Evolutionary conservation across 345 rosid species (phyloP).

Genomic region (Nasturtium officinale): DNA sequence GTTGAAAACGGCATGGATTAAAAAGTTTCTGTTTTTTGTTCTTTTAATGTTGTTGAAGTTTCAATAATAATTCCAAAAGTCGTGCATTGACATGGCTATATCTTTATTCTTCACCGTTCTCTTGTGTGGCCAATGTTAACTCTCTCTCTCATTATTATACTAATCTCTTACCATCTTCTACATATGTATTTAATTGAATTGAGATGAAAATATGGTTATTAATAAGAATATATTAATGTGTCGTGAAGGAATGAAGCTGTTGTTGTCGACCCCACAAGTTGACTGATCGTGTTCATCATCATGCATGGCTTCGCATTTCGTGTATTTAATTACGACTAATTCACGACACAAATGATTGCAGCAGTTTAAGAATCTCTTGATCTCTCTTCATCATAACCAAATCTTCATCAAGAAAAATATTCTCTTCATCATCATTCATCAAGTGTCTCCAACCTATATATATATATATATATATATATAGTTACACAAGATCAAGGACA

Average conservation of each 20-base stretch:
- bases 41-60: slow-evolving; percentile 10
- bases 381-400: slow-evolving; percentile 42
- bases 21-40: slow-evolving; percentile 5
- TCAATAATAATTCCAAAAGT: slow-evolving; percentile 26
- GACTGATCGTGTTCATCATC: slow-evolving; percentile 45
- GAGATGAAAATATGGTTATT: slow-evolving; percentile 17
- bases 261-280: slow-evolving; percentile 46
- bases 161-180: slow-evolving; percentile 25
- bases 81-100: slow-evolving; percentile 41
- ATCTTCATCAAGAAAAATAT: slow-evolving; percentile 29
- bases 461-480: slow-evolving; percentile 18
- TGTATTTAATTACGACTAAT: slow-evolving; percentile 33
- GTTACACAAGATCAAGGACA: slow-evolving; percentile 20
- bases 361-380: slow-evolving; percentile 42
- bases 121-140: slow-evolving; percentile 42
- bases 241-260: slow-evolving; percentile 42
- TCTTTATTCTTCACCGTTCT: slow-evolving; percentile 33
- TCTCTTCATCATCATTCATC: slow-evolving; percentile 32
- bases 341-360: slow-evolving; percentile 41
- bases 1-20: slow-evolving; percentile 36
- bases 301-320: slow-evolving; percentile 40
- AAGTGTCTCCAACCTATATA: slow-evolving; percentile 32
- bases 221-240: slow-evolving; percentile 25
- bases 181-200: not conserved
- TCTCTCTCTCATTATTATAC: slow-evolving; percentile 29